These are phyloP conservation scores for Calonectria naviculata DNA, from an alignment of 2,329 filamentous ascomycete species.

Conservation along the genomic window DNA sequence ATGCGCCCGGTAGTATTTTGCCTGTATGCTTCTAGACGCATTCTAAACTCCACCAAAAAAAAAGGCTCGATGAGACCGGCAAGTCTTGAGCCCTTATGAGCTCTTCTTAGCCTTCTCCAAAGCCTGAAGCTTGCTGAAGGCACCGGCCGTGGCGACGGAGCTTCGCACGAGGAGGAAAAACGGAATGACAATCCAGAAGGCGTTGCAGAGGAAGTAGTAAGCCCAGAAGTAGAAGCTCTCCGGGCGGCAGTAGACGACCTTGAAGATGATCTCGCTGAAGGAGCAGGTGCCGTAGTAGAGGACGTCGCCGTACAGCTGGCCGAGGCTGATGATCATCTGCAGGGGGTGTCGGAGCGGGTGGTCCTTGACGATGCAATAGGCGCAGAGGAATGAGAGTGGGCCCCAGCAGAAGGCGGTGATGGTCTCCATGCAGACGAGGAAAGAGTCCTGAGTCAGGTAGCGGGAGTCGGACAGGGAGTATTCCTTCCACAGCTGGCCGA, in stretches of 20 bases:
- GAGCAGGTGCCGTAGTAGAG: constrained; percentile 63
- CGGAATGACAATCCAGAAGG: constrained; percentile 65
- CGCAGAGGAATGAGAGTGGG: constrained; percentile 61
- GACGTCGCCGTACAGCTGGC: constrained; percentile 63
- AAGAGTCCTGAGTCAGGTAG: constrained; percentile 63
- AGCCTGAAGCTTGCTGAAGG: constrained; percentile 42
- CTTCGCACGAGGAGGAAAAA: constrained; percentile 45
- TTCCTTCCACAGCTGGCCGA: constrained; percentile 69
- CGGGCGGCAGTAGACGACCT: constrained; percentile 59
- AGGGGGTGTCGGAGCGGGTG: constrained; percentile 61
- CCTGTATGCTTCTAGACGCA: background rate
- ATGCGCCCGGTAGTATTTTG: background rate
- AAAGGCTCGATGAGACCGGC: too few species aligned
- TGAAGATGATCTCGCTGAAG: constrained; percentile 53
- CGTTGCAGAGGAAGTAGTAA: constrained; percentile 64
- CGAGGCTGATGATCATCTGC: constrained; percentile 58
- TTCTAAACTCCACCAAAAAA: too few species aligned
- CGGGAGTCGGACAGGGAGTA: constrained; percentile 68
- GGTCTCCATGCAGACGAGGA: constrained; percentile 67
- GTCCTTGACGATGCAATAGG: constrained; percentile 54
- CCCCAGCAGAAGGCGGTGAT: constrained; percentile 65
- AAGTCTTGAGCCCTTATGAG: background rate
- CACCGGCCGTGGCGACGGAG: constrained; percentile 35
- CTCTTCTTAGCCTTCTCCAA: constrained; percentile 20
- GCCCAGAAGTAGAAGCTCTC: constrained; percentile 64